These are phyloP conservation scores for Apiospora rasikravindrae DNA, from an alignment of 2,329 filamentous ascomycete species.

Conservation along the genomic window DNA sequence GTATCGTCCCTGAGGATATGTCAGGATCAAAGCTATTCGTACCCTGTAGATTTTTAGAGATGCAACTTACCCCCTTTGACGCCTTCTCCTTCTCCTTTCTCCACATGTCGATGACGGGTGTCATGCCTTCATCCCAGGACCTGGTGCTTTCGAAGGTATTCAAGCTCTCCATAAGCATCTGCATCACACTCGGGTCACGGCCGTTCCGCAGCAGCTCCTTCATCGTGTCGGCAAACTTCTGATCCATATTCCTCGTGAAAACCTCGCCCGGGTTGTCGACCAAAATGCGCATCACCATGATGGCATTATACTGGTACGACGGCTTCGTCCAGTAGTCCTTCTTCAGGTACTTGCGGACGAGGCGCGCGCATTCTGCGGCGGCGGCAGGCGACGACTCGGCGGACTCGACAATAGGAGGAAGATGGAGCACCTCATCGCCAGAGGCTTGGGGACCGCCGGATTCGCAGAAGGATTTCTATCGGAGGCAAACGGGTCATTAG, in stretches of 20 bases:
- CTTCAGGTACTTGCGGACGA: slow-evolving; percentile 82
- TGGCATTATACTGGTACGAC: slow-evolving; percentile 89
- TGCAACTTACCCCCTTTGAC: slow-evolving; percentile 40
- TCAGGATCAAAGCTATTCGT: background rate
- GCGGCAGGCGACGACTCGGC: slow-evolving; percentile 91
- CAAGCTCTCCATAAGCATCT: slow-evolving; percentile 86
- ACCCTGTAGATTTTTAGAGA: background rate
- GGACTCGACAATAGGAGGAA: slow-evolving; percentile 91
- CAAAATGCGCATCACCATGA: slow-evolving; percentile 94
- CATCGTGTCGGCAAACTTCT: slow-evolving; percentile 77
- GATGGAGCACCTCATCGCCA: slow-evolving; percentile 89
- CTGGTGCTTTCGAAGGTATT: slow-evolving; percentile 78
- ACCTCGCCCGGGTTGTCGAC: slow-evolving; percentile 87
- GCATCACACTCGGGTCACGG: slow-evolving; percentile 77
- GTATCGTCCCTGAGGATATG: background rate
- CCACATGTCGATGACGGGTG: slow-evolving; percentile 83
- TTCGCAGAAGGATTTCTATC: slow-evolving; percentile 81
- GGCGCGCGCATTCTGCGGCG: slow-evolving; percentile 78
- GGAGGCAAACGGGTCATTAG: slow-evolving; percentile 20
- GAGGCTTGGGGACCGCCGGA: slow-evolving; percentile 65
- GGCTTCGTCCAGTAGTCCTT: slow-evolving; percentile 70
- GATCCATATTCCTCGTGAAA: slow-evolving; percentile 90
- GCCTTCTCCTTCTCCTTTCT: slow-evolving; percentile 78
- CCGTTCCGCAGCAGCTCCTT: slow-evolving; percentile 76
- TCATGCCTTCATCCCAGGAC: slow-evolving; percentile 74